Percentiles rank a stretch among this genome's conserved stretches.
Evolutionary conservation across 1,284 basidiomycete genomes (phyloP).

Genomic region (Cerioporus squamosus): DNA sequence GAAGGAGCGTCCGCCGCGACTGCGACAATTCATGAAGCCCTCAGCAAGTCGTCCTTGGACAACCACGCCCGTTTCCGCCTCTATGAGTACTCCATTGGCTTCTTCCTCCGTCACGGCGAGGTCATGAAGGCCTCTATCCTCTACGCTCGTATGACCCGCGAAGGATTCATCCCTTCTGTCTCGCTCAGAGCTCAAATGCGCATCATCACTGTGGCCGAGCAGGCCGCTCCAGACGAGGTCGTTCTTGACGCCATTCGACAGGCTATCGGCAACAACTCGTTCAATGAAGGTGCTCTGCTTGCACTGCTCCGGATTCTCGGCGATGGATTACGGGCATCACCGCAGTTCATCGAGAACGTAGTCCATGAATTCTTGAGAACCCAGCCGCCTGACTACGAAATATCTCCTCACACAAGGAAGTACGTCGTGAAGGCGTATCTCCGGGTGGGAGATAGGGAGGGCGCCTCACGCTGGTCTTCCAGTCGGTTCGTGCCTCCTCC

Average conservation of each 20-base stretch:
- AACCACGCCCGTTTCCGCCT: slow-evolving; percentile 25
- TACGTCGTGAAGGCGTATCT: slow-evolving; percentile 43
- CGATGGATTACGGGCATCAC: slow-evolving; percentile 32
- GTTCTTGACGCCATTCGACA: slow-evolving; percentile 30
- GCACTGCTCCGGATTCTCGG: slow-evolving; percentile 46
- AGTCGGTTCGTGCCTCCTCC: slow-evolving; percentile 14
- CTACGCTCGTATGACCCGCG: slow-evolving; percentile 45
- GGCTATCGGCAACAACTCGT: slow-evolving; percentile 37
- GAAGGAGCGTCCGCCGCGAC: slow-evolving; percentile 19
- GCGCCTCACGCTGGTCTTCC: slow-evolving; percentile 39
- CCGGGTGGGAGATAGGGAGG: slow-evolving; percentile 37
- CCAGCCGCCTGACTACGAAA: slow-evolving; percentile 36
- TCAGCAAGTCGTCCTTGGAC: slow-evolving; percentile 16
- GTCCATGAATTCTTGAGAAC: slow-evolving; percentile 40
- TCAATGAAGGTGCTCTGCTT: slow-evolving; percentile 43
- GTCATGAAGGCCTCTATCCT: slow-evolving; percentile 44
- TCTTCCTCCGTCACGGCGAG: slow-evolving; percentile 40
- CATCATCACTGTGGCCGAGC: slow-evolving; percentile 33
- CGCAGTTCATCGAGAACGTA: slow-evolving; percentile 39
- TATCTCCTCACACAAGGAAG: slow-evolving; percentile 38
- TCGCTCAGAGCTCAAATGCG: slow-evolving; percentile 46
- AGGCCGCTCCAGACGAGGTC: slow-evolving; percentile 20
- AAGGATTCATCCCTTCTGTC: slow-evolving; percentile 42
- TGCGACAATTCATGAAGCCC: slow-evolving; percentile 14
- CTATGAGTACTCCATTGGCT: slow-evolving; percentile 39